A percentile compares a stretch with the other conserved stretches of the same genome.
phyloP scores from a whole-genome alignment of 2,329 filamentous ascomycete genomes.

The Colletotrichum karsti region DNA sequence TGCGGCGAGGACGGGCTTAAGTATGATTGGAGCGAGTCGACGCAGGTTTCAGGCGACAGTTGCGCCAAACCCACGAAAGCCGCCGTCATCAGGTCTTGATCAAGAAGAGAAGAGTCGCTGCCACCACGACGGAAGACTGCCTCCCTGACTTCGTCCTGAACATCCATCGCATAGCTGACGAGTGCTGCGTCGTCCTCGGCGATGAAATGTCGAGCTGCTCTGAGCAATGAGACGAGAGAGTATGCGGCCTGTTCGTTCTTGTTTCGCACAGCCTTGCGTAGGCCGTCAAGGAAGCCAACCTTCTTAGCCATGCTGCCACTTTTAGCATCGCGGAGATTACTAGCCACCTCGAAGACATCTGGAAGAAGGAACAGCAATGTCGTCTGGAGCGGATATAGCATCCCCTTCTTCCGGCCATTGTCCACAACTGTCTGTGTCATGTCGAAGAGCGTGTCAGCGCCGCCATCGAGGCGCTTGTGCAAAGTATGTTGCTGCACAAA shows the following conservation, averaged over 20 bases:
- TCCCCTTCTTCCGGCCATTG: slow-evolving; percentile 60
- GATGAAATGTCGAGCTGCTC: slow-evolving; percentile 71
- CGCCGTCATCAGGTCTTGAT: slow-evolving; percentile 72
- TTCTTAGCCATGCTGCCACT: slow-evolving; percentile 71
- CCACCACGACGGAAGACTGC: slow-evolving; percentile 67
- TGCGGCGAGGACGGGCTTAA: slow-evolving; percentile 64
- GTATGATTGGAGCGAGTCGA: slow-evolving; percentile 66
- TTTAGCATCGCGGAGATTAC: slow-evolving; percentile 71
- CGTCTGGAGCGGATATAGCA: slow-evolving; percentile 70
- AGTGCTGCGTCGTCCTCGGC: slow-evolving; percentile 69
- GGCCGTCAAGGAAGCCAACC: slow-evolving; percentile 69
- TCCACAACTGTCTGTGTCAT: slow-evolving; percentile 72
- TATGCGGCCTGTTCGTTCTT: slow-evolving; percentile 74
- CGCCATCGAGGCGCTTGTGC: slow-evolving; percentile 70
- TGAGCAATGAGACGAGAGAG: slow-evolving; percentile 69
- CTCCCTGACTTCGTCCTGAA: slow-evolving; percentile 74
- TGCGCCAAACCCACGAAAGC: slow-evolving; percentile 72
- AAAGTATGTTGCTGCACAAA: slow-evolving; percentile 70
- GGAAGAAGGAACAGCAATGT: slow-evolving; percentile 70
- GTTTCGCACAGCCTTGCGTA: slow-evolving; percentile 70
- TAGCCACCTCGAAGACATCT: slow-evolving; percentile 76
- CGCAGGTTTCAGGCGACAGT: slow-evolving; percentile 66
- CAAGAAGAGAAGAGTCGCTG: slow-evolving; percentile 60
- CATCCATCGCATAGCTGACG: slow-evolving; percentile 74
- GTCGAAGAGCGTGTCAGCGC: slow-evolving; percentile 74